phyloP scores from a whole-genome alignment of 2,329 filamentous ascomycete genomes.

The Diaporthe vaccinii region DNA sequence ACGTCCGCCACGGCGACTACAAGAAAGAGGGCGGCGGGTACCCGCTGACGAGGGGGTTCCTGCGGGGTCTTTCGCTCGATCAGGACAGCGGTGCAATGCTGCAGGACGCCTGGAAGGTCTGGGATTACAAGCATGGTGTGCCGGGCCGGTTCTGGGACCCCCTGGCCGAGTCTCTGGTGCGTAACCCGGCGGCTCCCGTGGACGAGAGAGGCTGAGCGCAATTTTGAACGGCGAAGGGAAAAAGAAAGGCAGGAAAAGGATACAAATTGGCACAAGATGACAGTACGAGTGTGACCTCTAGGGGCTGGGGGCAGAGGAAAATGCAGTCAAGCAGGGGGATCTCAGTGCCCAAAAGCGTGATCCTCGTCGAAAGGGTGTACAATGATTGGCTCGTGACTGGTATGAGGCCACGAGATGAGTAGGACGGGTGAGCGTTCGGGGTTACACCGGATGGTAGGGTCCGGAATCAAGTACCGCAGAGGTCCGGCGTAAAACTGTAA shows the following conservation, averaged over 20 bases:
- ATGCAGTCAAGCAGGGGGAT: neutral
- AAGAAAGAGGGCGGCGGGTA: neutral
- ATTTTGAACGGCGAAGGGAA: slow-evolving; percentile 12
- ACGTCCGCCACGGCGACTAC: neutral
- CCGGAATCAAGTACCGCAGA: slow-evolving; percentile 34
- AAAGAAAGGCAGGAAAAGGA: slow-evolving; percentile 29
- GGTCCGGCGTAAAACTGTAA: slow-evolving; percentile 21
- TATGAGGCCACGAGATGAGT: slow-evolving; percentile 40
- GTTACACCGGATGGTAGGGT: slow-evolving; percentile 35
- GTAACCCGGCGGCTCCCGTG: neutral
- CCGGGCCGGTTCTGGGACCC: neutral
- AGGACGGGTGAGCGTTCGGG: slow-evolving; percentile 38
- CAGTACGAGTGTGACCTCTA: slow-evolving; percentile 27
- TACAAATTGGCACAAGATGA: slow-evolving; percentile 36
- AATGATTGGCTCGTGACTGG: slow-evolving; percentile 41
- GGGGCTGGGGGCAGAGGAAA: slow-evolving; percentile 3
- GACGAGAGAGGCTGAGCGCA: slow-evolving; percentile 18
- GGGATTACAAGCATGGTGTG: neutral
- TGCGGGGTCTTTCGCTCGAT: neutral
- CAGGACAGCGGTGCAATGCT: neutral
- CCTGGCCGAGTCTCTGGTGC: neutral
- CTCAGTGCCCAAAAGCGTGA: slow-evolving; percentile 37
- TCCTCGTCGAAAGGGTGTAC: slow-evolving; percentile 38
- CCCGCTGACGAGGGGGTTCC: slow-evolving; percentile 13
- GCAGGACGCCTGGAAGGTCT: slow-evolving; percentile 2